Base-by-base conservation (phyloP, 2,329 filamentous ascomycete species). In the Ramularia collo-cygni region DNA sequence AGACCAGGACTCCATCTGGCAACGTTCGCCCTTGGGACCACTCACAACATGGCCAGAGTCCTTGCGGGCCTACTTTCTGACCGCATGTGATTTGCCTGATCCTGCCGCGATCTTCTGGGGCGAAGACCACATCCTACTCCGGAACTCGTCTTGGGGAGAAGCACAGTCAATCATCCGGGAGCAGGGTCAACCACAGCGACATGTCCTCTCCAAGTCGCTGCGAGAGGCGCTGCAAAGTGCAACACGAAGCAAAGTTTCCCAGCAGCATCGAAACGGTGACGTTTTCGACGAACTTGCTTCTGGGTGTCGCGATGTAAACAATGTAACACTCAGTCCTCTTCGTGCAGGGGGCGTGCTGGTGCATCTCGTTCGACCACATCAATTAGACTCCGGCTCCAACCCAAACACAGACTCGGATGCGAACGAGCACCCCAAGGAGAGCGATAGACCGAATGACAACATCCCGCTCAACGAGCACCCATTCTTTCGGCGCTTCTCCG, bases 401-500 rank as follows among this genome's bases (percentile, higher is more conserved):
- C 10, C 21, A 6, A 24, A 17, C 9, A 38, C 18, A 32, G 28
- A 17, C 13, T 38, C 16, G 28, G 17, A 8, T 27, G 19, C n/a
- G 24, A 17, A 4, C 24, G 13, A 14, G 26, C 15, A 15, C 17
- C 14, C 18, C 2, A 8, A 40, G 16, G 35, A 38, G 4, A 18
- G 17, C 16, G 14, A 24, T 1, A 40, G 38, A 26, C 35, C 45
- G 3, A 33, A 46, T 4, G 53, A 51, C 17, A 50, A 50, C 38
- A 30, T 50, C 1, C 53, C 56, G 2, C 32, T 61, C 5, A 35
- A 65, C 49, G 54, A 65, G 58, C 56, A 69, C 55, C 40, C 63
- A 4, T 62, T 69, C 30, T 70, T 69, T 38, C 61, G 63, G 17
- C 52, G 61, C 8, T 69, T 69, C 30, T 66, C 67, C 4, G 66